Base-by-base conservation (phyloP, 2,329 filamentous ascomycete genomes). In the Aspergillus sp. region DNA sequence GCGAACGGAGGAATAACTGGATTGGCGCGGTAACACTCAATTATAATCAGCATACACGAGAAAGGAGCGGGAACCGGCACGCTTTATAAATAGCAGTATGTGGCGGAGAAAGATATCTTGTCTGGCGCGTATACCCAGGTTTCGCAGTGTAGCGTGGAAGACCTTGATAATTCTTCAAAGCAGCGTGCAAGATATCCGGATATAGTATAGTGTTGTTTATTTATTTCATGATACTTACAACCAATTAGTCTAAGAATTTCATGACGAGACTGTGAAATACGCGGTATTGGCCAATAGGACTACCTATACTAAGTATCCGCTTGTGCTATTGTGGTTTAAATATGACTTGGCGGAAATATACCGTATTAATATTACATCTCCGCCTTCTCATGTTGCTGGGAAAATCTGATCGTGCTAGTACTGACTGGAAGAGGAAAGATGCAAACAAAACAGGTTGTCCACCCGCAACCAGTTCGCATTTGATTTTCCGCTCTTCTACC, bases 341-440 rank as follows among this genome's bases (percentile, higher is more conserved):
- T 36, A 36, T 13, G 34, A 13, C 5, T n/a, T n/a, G 34, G 13
- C 5, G 15, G 34, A 36, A 36, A 36, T 36, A 36, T n/a, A 11
- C 12, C 12, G 34, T 36, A 36, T 36, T 36, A 3, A 36, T 36
- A 36, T 36, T 36, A 15, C 34, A 36, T 15, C 12, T 7, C 34
- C 12, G 34, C 34, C 34, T 9, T 30, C 26, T 30, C 12, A 11
- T 39, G 50, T 54, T 50, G 50, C 45, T 38, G 36, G 50, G 47
- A 59, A 53, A 47, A 53, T n/a, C n/a, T n/a, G n/a, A n/a, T 9
- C 26, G 9, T 30, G 26, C 26, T 30, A 30, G 26, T 24, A 36
- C 54, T 18, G 34, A 63, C 65, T 43, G 57, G 70, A 68, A 53
- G 48, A 8, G 66, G 69, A 49, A 71, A 71, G 65, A 69, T 65